phyloP scores from a whole-genome alignment of 352 stramenopile genomes.

The Phytophthora sp. region DNA sequence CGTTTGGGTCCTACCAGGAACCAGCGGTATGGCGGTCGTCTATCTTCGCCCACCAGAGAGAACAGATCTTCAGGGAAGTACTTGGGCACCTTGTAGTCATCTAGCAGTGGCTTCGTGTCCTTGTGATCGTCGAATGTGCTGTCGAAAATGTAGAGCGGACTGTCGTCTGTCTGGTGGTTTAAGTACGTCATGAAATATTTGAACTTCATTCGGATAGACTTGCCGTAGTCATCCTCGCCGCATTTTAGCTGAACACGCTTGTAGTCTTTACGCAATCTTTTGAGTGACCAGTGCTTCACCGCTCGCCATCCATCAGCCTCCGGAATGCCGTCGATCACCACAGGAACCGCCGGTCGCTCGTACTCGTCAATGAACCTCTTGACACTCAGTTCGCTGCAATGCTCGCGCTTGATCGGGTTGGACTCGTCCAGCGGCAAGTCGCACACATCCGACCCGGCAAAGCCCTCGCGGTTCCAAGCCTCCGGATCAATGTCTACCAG shows the following conservation, averaged over 20 bases:
- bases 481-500: slow-evolving; percentile 69
- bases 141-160: slow-evolving; percentile 98
- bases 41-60: slow-evolving; percentile 78
- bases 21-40: slow-evolving; percentile 95
- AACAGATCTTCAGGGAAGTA: slow-evolving; percentile 90
- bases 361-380: slow-evolving; percentile 89
- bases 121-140: slow-evolving; percentile 91
- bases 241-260: slow-evolving; percentile 81
- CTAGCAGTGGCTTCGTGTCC: slow-evolving; percentile 75
- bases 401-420: slow-evolving; percentile 71
- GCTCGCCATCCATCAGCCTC: slow-evolving; percentile 79
- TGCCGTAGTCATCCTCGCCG: slow-evolving; percentile 81
- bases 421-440: slow-evolving; percentile 75
- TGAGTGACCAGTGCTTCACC: slow-evolving; percentile 75
- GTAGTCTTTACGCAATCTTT: slow-evolving; percentile 80
- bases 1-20: slow-evolving; percentile 94
- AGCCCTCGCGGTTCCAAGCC: slow-evolving; percentile 77
- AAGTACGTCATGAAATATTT: slow-evolving; percentile 85
- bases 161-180: slow-evolving; percentile 83
- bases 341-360: slow-evolving; percentile 70
- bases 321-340: slow-evolving; percentile 87
- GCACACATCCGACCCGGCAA: slow-evolving; percentile 81
- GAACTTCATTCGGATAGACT: slow-evolving; percentile 81
- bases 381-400: slow-evolving; percentile 75
- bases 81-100: slow-evolving; percentile 78